Evolutionary conservation across 2,329 filamentous ascomycete species (phyloP).

Genomic region (Arachnopeziza araneosa): DNA sequence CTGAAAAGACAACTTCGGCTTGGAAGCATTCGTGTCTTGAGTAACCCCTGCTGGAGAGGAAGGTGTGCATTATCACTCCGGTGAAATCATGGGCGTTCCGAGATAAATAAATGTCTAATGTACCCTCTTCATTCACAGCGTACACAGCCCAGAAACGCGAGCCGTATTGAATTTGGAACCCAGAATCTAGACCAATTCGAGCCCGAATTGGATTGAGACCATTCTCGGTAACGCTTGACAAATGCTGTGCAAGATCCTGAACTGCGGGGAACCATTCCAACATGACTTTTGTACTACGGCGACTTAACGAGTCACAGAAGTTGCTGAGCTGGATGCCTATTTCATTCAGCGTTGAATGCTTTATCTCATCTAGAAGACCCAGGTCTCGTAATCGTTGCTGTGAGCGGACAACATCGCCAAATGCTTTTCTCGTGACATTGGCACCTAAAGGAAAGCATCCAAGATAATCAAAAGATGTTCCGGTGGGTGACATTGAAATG

Average conservation of each 20-base stretch:
- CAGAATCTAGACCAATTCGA: slow-evolving; percentile 36
- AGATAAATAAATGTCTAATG: slow-evolving; percentile 36
- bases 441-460: slow-evolving; percentile 44
- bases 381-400: slow-evolving; percentile 39
- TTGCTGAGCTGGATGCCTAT: slow-evolving; percentile 20
- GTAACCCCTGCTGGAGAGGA: slow-evolving; percentile 37
- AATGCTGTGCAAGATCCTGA: slow-evolving; percentile 16
- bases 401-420: slow-evolving; percentile 39
- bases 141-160: slow-evolving; percentile 38
- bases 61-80: slow-evolving; percentile 41
- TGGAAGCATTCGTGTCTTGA: slow-evolving; percentile 37
- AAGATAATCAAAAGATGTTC: slow-evolving; percentile 34
- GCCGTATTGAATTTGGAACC: slow-evolving; percentile 33
- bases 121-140: slow-evolving; percentile 17
- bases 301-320: slow-evolving; percentile 13
- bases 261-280: slow-evolving; percentile 15
- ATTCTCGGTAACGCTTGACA: slow-evolving; percentile 18
- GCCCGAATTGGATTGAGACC: slow-evolving; percentile 29
- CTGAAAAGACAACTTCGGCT: slow-evolving; percentile 34
- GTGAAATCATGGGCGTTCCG: slow-evolving; percentile 38
- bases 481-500: slow-evolving; percentile 30
- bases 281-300: slow-evolving; percentile 26
- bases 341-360: slow-evolving; percentile 14
- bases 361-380: slow-evolving; percentile 30
- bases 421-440: slow-evolving; percentile 35